These are phyloP conservation scores for Aspergillus tanneri DNA, from an alignment of 2,329 filamentous ascomycete species.

Conservation along the genomic window DNA sequence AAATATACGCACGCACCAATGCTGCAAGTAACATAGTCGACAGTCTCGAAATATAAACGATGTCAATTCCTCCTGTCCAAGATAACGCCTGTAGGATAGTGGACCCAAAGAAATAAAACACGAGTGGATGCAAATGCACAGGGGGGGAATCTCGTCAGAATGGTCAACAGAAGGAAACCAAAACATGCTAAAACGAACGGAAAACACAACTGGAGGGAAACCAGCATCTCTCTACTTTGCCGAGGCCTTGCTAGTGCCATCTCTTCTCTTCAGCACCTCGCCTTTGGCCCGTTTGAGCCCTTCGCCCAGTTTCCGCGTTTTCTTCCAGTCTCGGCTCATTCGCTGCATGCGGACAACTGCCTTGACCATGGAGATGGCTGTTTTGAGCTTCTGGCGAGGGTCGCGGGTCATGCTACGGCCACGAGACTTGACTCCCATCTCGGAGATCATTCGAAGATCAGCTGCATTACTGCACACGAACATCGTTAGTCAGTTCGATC, in stretches of 20 bases:
- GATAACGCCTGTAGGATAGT: slow-evolving; percentile 18
- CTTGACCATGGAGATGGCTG: slow-evolving; percentile 44
- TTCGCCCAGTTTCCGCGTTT: slow-evolving; percentile 44
- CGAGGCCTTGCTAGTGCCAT: slow-evolving; percentile 27
- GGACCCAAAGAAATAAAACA: slow-evolving; percentile 12
- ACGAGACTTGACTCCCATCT: slow-evolving; percentile 67
- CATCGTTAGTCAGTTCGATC: slow-evolving; percentile 28
- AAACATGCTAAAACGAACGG: neutral
- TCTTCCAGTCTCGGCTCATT: slow-evolving; percentile 47
- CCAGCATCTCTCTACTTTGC: neutral
- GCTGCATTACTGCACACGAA: slow-evolving; percentile 74
- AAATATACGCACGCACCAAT: neutral
- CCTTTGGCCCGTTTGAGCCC: slow-evolving; percentile 44
- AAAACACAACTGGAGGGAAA: neutral
- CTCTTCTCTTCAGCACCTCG: slow-evolving; percentile 41
- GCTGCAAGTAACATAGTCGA: neutral
- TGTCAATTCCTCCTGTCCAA: slow-evolving; percentile 8
- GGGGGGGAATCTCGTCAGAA: slow-evolving; percentile 7
- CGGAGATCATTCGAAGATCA: slow-evolving; percentile 78
- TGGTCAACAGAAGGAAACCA: neutral
- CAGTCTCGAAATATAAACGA: neutral
- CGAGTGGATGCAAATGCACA: slow-evolving; percentile 12
- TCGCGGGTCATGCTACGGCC: slow-evolving; percentile 31
- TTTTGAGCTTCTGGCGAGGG: slow-evolving; percentile 44
- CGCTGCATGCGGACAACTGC: slow-evolving; percentile 48